Conservation (phyloP, 2,329 filamentous ascomycete species). For the Penicillium sp. region DNA sequence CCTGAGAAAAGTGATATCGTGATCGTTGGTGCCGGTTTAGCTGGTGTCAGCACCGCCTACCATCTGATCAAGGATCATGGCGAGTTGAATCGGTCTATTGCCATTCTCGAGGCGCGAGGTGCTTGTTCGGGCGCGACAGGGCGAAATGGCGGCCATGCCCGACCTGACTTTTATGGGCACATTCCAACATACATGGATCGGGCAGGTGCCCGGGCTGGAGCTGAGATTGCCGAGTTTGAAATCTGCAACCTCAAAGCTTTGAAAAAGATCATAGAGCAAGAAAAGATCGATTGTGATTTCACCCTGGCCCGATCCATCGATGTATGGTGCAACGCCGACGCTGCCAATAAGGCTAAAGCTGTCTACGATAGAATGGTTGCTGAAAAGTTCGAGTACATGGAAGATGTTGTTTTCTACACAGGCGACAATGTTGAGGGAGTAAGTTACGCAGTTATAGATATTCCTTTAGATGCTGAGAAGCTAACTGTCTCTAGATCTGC, state of each 20-base stretch:
- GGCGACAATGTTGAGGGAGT: slow-evolving; percentile 36
- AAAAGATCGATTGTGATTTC: slow-evolving; percentile 53
- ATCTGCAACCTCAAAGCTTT: slow-evolving; percentile 46
- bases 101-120: slow-evolving; percentile 47
- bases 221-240: slow-evolving; percentile 49
- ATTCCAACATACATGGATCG: slow-evolving; percentile 43
- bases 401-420: slow-evolving; percentile 36
- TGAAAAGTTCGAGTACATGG: slow-evolving; percentile 33
- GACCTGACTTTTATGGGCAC: slow-evolving; percentile 49
- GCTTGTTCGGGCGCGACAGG: slow-evolving; percentile 51
- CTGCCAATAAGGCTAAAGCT: slow-evolving; percentile 32
- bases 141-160: slow-evolving; percentile 51
- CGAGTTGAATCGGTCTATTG: slow-evolving; percentile 31
- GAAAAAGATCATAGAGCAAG: slow-evolving; percentile 45
- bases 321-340: slow-evolving; percentile 43
- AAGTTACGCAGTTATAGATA: no score
- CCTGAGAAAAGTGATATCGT: slow-evolving; percentile 50
- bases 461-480: not conserved
- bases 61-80: slow-evolving; percentile 41
- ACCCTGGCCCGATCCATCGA: slow-evolving; percentile 48
- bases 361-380: slow-evolving; percentile 38
- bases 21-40: slow-evolving; percentile 54
- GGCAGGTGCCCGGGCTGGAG: slow-evolving; percentile 41
- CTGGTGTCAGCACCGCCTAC: slow-evolving; percentile 51
- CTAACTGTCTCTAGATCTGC: slow-evolving; percentile 31